A percentile compares a stretch with the other conserved stretches of the same genome.
Evolutionary conservation across 345 rosid genomes (phyloP).

Genomic region (Melastoma malabathricum): DNA sequence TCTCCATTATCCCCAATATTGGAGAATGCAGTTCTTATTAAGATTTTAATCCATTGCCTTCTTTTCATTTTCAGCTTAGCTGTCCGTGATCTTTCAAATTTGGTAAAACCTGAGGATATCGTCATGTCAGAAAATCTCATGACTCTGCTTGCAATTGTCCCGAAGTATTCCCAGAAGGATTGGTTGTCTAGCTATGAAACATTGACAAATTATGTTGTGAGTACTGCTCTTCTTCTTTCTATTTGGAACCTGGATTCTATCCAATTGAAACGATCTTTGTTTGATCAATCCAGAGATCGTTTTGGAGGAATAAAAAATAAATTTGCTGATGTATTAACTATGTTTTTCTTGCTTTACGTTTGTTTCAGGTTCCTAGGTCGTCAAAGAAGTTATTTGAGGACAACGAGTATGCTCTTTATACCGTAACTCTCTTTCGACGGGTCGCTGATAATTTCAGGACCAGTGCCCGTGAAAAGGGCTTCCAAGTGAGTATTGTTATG

Average conservation of each 20-base stretch:
- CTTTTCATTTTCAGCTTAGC: conserved; percentile 59
- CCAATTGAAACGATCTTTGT: too few species aligned
- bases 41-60: not conserved
- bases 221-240: conserved; percentile 8
- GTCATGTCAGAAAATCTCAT: conserved; percentile 66
- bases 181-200: conserved; percentile 93
- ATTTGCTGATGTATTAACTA: too few species aligned
- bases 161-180: conserved; percentile 97
- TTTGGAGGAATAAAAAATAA: too few species aligned
- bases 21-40: not conserved
- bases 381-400: conserved; percentile 88
- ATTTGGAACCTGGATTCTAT: not conserved
- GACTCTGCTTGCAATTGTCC: conserved; percentile 77
- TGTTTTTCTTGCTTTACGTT: not conserved
- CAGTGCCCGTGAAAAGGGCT: conserved; percentile 72
- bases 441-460: conserved; percentile 87
- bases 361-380: conserved; percentile 87
- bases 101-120: conserved; percentile 89
- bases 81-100: conserved; percentile 90
- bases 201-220: conserved; percentile 86
- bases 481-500: conserved; percentile 53
- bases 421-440: conserved; percentile 73
- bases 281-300: too few species aligned
- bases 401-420: conserved; percentile 94
- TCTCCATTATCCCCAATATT: not conserved